A percentile compares a stretch with the other conserved stretches of the same genome.
These are phyloP conservation scores for Diphasiastrum complanatum DNA, from an alignment of 83 land plant species.

Conservation along the genomic window DNA sequence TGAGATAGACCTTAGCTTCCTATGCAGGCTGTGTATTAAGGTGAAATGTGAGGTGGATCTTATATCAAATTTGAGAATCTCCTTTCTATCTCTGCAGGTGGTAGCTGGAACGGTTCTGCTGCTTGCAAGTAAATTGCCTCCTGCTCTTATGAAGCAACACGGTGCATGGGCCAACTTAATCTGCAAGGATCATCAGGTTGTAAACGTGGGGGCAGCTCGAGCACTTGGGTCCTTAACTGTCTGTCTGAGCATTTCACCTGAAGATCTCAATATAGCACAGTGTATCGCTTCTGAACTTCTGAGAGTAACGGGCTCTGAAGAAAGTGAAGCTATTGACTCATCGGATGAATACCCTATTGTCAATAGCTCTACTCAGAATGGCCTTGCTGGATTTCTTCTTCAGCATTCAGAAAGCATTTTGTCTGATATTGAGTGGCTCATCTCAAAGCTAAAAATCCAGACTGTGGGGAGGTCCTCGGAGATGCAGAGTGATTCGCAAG, in stretches of 20 bases:
- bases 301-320: slow-evolving; percentile 53
- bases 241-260: slow-evolving; percentile 41
- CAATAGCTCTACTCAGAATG: slow-evolving; percentile 44
- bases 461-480: slow-evolving; percentile 11
- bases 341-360: slow-evolving; percentile 50
- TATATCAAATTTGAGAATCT: slow-evolving; percentile 13
- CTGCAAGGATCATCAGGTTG: slow-evolving; percentile 32
- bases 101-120: slow-evolving; percentile 10
- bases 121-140: slow-evolving; percentile 33
- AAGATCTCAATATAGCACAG: slow-evolving; percentile 46
- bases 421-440: slow-evolving; percentile 59
- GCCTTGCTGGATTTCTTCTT: slow-evolving; percentile 42
- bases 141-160: slow-evolving; percentile 34
- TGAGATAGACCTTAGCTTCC: too few relatives aligned
- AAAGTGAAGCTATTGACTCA: slow-evolving; percentile 30
- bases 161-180: slow-evolving; percentile 45
- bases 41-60: too few relatives aligned
- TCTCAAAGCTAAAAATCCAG: slow-evolving; percentile 43
- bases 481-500: too few relatives aligned
- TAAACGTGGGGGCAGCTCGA: slow-evolving; percentile 42
- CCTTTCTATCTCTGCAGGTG: slow-evolving; percentile 15
- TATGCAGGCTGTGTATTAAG: too few relatives aligned
- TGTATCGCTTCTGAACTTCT: slow-evolving; percentile 49
- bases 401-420: slow-evolving; percentile 42
- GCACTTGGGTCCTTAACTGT: slow-evolving; percentile 45